Evolutionary conservation across 2,329 filamentous ascomycete genomes (phyloP).

Genomic region (Aspergillus bombycis): DNA sequence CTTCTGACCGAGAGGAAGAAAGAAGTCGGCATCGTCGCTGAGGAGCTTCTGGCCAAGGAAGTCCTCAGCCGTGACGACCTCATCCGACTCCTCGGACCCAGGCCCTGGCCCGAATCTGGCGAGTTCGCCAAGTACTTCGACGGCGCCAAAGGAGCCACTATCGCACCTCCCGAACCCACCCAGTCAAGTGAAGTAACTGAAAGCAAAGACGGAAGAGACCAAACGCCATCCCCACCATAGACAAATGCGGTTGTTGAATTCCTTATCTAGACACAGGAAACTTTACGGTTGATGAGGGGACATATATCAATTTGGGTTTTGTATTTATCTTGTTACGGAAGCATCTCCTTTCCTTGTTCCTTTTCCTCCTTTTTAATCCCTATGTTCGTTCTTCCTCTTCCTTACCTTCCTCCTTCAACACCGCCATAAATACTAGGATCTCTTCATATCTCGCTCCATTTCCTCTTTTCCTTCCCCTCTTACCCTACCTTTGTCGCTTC

Average conservation of each 20-base stretch:
- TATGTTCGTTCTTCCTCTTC: constrained; percentile 9
- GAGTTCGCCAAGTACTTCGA: constrained; percentile 96
- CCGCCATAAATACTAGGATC: constrained; percentile 33
- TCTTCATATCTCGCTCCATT: constrained; percentile 11
- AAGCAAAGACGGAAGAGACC: constrained; percentile 40
- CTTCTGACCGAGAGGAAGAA: constrained; percentile 83
- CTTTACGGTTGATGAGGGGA: constrained; percentile 16
- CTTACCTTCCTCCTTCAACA: constrained; percentile 14
- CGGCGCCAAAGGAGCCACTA: constrained; percentile 54
- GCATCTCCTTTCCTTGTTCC: constrained; percentile 27
- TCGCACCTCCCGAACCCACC: constrained; percentile 52
- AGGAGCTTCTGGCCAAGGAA: constrained; percentile 91
- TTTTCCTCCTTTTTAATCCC: constrained; percentile 20
- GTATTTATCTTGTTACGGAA: constrained; percentile 30
- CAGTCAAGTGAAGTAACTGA: constrained; percentile 48
- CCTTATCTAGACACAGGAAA: constrained; percentile 7
- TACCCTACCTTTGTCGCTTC: constrained; percentile 7
- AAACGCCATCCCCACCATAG: constrained; percentile 35
- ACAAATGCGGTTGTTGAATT: constrained; percentile 5
- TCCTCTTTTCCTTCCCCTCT: constrained; percentile 9
- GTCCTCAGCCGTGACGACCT: constrained; percentile 90
- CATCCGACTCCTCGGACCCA: constrained; percentile 79
- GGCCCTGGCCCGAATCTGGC: constrained; percentile 81
- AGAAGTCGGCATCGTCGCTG: constrained; percentile 85
- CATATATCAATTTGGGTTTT: constrained; percentile 26